Base-by-base conservation (phyloP, 2,329 filamentous ascomycete species). In the Calonectria crousiana region DNA sequence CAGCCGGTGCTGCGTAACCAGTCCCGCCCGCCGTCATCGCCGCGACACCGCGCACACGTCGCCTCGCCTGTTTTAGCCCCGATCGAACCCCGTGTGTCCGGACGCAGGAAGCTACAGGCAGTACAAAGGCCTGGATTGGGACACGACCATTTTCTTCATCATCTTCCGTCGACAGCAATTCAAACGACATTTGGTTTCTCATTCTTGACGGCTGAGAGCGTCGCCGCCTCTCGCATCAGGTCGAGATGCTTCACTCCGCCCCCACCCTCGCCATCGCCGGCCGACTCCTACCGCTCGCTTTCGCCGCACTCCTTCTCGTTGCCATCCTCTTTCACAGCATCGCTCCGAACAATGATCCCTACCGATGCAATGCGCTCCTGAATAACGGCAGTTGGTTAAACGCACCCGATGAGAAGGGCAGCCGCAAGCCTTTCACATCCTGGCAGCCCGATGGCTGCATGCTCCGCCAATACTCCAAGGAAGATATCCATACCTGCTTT, bases 381-480 rank as follows among this genome's bases (percentile, higher is more conserved):
- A 86, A 85, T 49, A 83, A 86, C 76, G 91, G 91, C 38, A 84
- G 85, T 75, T 92, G 91, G 90, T 72, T 82, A 75, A 79, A 80
- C 78, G 82, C 81, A 32, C 82, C 79, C 49, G 81, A 82, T 69
- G 76, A 74, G 49, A 77, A 80, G 73, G 79, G 80, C 76, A 74
- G 76, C 74, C 73, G 72, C 78, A 51, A 75, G 77, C 69, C 81
- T 0, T 89, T 87, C 77, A 83, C 85, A 41, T 86, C 87, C 76
- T 93, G 92, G 92, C 89, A 92, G 71, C 89, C 91, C 6, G 86
- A 86, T 28, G 90, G 90, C 32, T 93, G 92, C 82, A 88, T 90
- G 74, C 85, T 92, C 79, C 88, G 90, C 74, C 84, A 88, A 68
- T 93, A 93, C 82, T 85, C 86, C 11, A 79, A 82, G 8, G 80